A percentile compares a stretch with the other conserved stretches of the same genome.
Conservation (phyloP, 1,284 basidiomycete species). For the Melampsora medusae region DNA sequence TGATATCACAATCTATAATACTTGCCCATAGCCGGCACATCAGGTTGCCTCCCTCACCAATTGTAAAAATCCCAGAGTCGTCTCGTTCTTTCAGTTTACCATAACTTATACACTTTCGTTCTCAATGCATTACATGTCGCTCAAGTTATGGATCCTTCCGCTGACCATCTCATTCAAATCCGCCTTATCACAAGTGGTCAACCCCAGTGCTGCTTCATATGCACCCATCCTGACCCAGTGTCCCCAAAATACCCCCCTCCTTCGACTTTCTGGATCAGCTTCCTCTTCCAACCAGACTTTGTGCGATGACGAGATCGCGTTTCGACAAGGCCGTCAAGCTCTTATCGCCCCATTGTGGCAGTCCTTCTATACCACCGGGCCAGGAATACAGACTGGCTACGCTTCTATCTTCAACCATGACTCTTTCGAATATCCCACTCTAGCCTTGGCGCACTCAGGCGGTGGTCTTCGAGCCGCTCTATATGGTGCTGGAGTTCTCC, state of each 20-base stretch:
- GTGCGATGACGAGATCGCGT: slow-evolving; percentile 14
- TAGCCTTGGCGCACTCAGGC: slow-evolving; percentile 31
- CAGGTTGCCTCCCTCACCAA: no score
- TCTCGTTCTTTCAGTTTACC: not conserved
- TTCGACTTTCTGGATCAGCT: slow-evolving; percentile 23
- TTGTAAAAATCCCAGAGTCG: no score
- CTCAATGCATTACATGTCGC: not conserved
- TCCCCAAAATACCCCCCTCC: slow-evolving; percentile 1
- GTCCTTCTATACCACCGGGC: slow-evolving; percentile 12
- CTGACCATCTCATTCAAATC: not conserved
- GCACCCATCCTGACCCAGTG: slow-evolving; percentile 19
- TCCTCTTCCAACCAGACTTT: slow-evolving; percentile 5
- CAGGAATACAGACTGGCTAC: slow-evolving; percentile 16
- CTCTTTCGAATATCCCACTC: slow-evolving; percentile 15
- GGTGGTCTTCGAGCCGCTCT: slow-evolving; percentile 25
- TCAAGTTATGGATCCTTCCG: not conserved
- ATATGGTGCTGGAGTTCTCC: slow-evolving; percentile 33
- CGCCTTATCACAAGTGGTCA: not conserved
- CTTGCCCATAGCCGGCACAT: not conserved
- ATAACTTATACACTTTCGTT: not conserved
- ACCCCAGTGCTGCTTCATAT: not conserved
- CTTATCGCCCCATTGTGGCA: slow-evolving; percentile 17
- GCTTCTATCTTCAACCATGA: not conserved
- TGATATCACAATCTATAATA: not conserved
- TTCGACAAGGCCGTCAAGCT: not conserved